These are phyloP conservation scores for Xylariaceae sp. DNA, from an alignment of 2,329 filamentous ascomycete species.

Conservation along the genomic window DNA sequence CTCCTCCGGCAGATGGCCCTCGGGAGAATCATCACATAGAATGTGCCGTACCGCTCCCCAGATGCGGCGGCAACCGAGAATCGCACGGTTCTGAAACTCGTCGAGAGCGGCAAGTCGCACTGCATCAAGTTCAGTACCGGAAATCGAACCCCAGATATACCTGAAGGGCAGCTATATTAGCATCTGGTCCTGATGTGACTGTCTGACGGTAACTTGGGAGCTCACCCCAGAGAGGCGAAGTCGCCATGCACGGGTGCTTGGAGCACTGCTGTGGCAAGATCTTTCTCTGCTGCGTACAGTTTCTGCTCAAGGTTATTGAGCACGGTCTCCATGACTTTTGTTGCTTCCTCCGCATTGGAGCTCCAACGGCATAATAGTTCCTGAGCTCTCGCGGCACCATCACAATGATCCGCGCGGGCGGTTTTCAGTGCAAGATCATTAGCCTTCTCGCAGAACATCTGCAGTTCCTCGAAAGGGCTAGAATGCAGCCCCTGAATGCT, in stretches of 20 bases:
- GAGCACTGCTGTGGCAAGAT: constrained; percentile 62
- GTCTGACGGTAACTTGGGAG: background rate
- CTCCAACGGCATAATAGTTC: constrained; percentile 62
- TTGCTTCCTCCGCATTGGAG: constrained; percentile 35
- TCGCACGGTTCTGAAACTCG: constrained; percentile 48
- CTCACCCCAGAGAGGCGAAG: constrained; percentile 60
- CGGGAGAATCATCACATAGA: constrained; percentile 89
- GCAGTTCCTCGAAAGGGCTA: constrained; percentile 33
- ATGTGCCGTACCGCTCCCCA: constrained; percentile 73
- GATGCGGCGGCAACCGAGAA: constrained; percentile 58
- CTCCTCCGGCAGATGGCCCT: constrained; percentile 77
- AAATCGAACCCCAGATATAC: constrained; percentile 49
- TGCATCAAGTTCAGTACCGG: constrained; percentile 35
- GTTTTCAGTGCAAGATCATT: constrained; percentile 60
- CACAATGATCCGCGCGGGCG: constrained; percentile 83
- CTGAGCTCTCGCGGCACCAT: constrained; percentile 76
- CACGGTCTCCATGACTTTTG: constrained; percentile 51
- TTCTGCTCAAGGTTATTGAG: constrained; percentile 60
- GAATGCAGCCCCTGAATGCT: constrained; percentile 7
- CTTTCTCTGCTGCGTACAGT: constrained; percentile 53
- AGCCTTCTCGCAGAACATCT: constrained; percentile 45
- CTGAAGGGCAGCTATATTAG: constrained; percentile 30
- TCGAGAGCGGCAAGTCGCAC: constrained; percentile 33
- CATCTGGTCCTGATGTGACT: too few relatives aligned
- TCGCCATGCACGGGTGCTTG: constrained; percentile 64